Conservation (phyloP, 257 asterid genomes). For the Misopates orontium region DNA sequence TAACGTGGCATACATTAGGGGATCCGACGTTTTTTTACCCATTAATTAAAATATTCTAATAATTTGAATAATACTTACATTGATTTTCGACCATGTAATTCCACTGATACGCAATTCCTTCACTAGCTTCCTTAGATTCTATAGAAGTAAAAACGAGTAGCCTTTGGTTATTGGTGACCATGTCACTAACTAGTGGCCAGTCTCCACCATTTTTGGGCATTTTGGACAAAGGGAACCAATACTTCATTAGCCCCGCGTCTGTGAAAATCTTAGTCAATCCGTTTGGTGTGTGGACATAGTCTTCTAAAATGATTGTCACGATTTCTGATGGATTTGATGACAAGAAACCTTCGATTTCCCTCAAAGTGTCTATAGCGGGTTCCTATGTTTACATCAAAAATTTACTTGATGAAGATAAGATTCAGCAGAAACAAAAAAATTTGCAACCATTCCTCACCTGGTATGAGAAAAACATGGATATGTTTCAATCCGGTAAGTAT, state of each 20-base stretch:
- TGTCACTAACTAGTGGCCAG: conserved; percentile 79
- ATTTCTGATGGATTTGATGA: conserved; percentile 73
- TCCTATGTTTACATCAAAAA: conserved; percentile 32
- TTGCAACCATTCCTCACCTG: too few relatives aligned
- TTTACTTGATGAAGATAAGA: too few relatives aligned
- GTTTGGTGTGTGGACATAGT: conserved; percentile 63
- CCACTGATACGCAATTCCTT: conserved; percentile 92
- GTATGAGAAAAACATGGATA: too few relatives aligned
- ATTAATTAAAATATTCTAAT: neutral
- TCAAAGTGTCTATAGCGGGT: conserved; percentile 59
- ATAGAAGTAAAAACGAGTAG: conserved; percentile 69
- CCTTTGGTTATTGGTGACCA: conserved; percentile 69
- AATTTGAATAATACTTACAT: conserved; percentile 42
- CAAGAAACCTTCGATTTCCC: conserved; percentile 66
- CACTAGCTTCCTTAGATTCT: conserved; percentile 56
- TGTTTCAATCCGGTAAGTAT: too few relatives aligned
- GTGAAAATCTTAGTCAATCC: conserved; percentile 71
- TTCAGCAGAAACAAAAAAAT: too few relatives aligned
- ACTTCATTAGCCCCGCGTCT: conserved; percentile 71
- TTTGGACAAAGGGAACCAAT: conserved; percentile 67
- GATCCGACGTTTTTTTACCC: too few relatives aligned
- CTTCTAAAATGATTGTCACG: conserved; percentile 80
- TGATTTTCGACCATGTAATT: conserved; percentile 94
- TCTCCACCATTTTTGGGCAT: conserved; percentile 73
- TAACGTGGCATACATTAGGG: too few relatives aligned